Evolutionary conservation across 78 protist species (phyloP).

Genomic region (Planoprotostelium fungivorum): DNA sequence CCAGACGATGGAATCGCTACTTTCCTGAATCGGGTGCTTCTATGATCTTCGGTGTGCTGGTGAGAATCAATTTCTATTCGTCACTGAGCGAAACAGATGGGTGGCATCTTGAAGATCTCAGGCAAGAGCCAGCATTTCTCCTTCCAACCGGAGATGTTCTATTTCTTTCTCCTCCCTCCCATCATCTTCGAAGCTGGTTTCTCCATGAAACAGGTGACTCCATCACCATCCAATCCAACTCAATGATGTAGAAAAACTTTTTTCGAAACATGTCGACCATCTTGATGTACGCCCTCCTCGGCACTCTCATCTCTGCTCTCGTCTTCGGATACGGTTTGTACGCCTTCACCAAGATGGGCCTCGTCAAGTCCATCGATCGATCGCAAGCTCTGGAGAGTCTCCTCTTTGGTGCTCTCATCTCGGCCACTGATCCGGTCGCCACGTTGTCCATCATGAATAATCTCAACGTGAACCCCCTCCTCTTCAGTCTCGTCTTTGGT

Average conservation of each 20-base stretch:
- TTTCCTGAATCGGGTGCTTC: background rate
- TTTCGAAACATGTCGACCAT: slow-evolving; percentile 75
- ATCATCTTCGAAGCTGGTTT: slow-evolving; percentile 90
- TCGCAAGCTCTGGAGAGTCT: background rate
- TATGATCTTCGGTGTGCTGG: background rate
- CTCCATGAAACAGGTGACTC: slow-evolving; percentile 28
- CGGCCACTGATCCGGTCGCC: slow-evolving; percentile 93
- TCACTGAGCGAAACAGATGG: too few species aligned
- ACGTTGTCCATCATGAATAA: slow-evolving; percentile 83
- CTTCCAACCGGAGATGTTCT: slow-evolving; percentile 76
- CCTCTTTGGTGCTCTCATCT: slow-evolving; percentile 82
- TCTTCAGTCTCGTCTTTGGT: slow-evolving; percentile 84
- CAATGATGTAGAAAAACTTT: slow-evolving; percentile 29
- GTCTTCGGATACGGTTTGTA: slow-evolving; percentile 39
- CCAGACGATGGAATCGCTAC: background rate
- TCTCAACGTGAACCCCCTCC: slow-evolving; percentile 75
- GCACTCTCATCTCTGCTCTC: slow-evolving; percentile 81
- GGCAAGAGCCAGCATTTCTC: background rate
- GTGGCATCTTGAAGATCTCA: background rate
- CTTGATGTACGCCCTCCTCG: slow-evolving; percentile 78
- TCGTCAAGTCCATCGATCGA: background rate
- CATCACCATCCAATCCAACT: background rate
- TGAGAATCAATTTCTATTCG: too few species aligned
- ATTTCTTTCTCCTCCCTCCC: slow-evolving; percentile 85
- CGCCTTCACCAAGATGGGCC: background rate